Evolutionary conservation across 1,284 basidiomycete genomes (phyloP).

Genomic region (Gymnopus androsaceus): DNA sequence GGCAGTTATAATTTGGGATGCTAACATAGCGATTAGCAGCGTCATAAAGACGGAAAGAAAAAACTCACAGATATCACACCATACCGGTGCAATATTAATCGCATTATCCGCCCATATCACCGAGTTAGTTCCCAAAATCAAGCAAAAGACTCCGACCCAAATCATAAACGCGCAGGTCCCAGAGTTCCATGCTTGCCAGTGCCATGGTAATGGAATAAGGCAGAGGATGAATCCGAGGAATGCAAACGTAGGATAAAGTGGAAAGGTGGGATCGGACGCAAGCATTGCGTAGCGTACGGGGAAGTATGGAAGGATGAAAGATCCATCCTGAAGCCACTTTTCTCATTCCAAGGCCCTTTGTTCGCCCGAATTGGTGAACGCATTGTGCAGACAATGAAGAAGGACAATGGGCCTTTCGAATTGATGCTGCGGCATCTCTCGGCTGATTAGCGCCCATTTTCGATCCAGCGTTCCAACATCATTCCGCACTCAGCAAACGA

Average conservation of each 20-base stretch:
- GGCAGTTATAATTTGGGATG: slow-evolving; percentile 39
- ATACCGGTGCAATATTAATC: slow-evolving; percentile 38
- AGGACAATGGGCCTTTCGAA: too few species aligned
- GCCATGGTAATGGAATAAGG: slow-evolving; percentile 51
- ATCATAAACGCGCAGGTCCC: slow-evolving; percentile 59
- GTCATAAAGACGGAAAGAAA: background rate
- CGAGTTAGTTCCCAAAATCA: slow-evolving; percentile 53
- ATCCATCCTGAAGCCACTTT: too few species aligned
- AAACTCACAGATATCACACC: slow-evolving; percentile 51
- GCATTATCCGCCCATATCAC: slow-evolving; percentile 59
- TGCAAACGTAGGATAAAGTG: slow-evolving; percentile 38
- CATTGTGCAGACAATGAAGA: too few species aligned
- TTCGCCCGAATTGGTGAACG: too few species aligned
- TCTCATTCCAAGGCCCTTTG: too few species aligned
- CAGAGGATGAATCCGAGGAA: slow-evolving; percentile 44
- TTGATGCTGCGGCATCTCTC: too few species aligned
- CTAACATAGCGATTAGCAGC: slow-evolving; percentile 27
- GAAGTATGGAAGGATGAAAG: too few species aligned
- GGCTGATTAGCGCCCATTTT: too few species aligned
- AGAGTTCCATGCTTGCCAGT: slow-evolving; percentile 56
- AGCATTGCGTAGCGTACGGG: background rate
- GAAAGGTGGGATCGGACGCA: slow-evolving; percentile 22
- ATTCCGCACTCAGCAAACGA: too few species aligned
- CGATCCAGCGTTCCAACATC: too few species aligned
- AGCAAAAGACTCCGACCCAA: slow-evolving; percentile 51